phyloP scores from a whole-genome alignment of 345 rosid species.

The Jatropha curcas region DNA sequence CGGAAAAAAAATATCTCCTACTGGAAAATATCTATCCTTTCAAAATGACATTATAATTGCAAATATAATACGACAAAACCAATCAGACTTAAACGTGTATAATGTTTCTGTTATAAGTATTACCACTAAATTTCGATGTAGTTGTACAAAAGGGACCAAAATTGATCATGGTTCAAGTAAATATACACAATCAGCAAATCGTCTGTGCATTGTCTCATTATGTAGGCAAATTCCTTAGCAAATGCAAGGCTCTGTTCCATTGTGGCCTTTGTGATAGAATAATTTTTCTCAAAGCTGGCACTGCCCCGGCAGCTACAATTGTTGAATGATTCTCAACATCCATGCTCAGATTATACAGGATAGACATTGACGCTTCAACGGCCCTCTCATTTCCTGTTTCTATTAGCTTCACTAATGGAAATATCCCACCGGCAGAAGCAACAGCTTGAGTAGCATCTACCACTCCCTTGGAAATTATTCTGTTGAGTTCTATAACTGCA shows the following conservation, averaged over 20 bases:
- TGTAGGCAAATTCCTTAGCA: conserved; percentile 65
- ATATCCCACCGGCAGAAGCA: conserved; percentile 68
- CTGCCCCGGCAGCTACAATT: conserved; percentile 77
- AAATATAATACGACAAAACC: too few species aligned
- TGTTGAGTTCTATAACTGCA: conserved; percentile 79
- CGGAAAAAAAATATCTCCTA: too few species aligned
- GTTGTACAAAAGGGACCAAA: not conserved
- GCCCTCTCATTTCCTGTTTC: conserved; percentile 61
- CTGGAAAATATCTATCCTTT: too few species aligned
- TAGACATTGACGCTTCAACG: conserved; percentile 62
- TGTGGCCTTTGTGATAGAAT: conserved; percentile 61
- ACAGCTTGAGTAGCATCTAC: conserved; percentile 55
- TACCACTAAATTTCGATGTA: not conserved
- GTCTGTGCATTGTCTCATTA: conserved; percentile 17
- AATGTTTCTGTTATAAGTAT: too few species aligned
- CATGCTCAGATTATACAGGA: conserved; percentile 80
- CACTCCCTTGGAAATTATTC: conserved; percentile 63
- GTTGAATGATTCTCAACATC: conserved; percentile 72
- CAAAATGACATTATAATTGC: too few species aligned
- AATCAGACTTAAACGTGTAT: too few species aligned
- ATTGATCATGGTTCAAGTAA: not conserved
- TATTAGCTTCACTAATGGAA: conserved; percentile 61
- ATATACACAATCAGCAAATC: not conserved
- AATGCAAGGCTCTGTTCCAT: conserved; percentile 70
- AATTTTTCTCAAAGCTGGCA: conserved; percentile 68